Percentiles rank a stretch among this genome's conserved stretches.
Conservation (phyloP, 768 basidiomycete species). For the Mycena vitilis region DNA sequence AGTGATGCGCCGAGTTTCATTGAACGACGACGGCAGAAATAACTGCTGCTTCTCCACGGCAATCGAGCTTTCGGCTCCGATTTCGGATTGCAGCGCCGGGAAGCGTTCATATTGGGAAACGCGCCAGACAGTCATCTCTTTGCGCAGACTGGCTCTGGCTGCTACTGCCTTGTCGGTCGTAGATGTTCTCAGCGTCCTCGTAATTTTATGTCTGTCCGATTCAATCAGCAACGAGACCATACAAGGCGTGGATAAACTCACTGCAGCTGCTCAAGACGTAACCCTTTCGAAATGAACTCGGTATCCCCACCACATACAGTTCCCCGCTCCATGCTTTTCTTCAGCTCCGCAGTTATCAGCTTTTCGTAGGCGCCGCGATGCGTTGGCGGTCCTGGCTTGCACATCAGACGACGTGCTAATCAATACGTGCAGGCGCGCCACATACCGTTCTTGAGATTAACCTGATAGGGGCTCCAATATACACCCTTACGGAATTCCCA, state of each 20-base stretch:
- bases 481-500: background rate
- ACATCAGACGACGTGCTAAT: background rate
- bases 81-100: background rate
- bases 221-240: no score
- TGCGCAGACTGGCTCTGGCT: background rate
- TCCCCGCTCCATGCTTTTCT: background rate
- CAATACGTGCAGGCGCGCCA: background rate
- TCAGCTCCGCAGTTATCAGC: slow-evolving; percentile 1
- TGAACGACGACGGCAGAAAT: background rate
- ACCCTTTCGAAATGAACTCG: background rate
- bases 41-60: background rate
- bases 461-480: background rate
- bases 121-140: background rate
- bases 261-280: slow-evolving; percentile 3
- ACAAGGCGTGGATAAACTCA: background rate
- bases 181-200: background rate
- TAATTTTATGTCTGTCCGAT: background rate
- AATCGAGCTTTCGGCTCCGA: background rate
- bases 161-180: background rate
- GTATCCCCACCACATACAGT: background rate
- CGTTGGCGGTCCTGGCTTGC: slow-evolving; percentile 1
- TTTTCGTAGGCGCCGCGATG: slow-evolving; percentile 8
- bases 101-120: background rate
- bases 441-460: background rate
- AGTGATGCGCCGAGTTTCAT: background rate